These are phyloP conservation scores for Sarocladium oryzae DNA, from an alignment of 2,329 filamentous ascomycete genomes.

Conservation along the genomic window DNA sequence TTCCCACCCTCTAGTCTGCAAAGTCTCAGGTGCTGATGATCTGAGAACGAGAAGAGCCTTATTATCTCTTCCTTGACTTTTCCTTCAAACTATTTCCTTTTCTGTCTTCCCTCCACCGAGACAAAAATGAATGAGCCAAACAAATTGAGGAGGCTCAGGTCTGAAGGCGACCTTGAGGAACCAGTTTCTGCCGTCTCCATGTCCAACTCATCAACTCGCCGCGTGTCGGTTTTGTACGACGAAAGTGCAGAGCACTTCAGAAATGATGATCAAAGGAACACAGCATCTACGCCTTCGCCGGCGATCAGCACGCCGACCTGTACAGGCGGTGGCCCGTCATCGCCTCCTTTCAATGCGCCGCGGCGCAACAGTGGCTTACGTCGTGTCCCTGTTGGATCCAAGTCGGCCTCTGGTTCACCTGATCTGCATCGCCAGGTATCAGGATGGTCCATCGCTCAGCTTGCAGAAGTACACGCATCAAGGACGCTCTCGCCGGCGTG, in stretches of 20 bases:
- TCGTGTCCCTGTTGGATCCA: slow-evolving; percentile 3
- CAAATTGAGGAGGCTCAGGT: background rate
- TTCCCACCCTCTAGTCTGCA: background rate
- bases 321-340: background rate
- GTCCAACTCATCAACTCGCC: background rate
- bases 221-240: background rate
- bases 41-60: too few relatives aligned
- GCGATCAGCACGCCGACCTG: background rate
- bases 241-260: background rate
- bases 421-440: background rate
- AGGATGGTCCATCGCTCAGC: background rate
- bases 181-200: background rate
- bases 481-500: background rate
- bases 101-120: too few relatives aligned
- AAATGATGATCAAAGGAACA: background rate
- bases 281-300: background rate
- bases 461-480: background rate
- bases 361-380: background rate
- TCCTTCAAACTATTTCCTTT: too few relatives aligned
- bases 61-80: too few relatives aligned
- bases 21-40: too few relatives aligned
- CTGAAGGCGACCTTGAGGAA: slow-evolving; percentile 2
- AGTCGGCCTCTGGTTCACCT: background rate
- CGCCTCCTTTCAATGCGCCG: background rate
- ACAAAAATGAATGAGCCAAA: background rate